These are phyloP conservation scores for Melanogaster broomeanus DNA, from an alignment of 768 basidiomycete genomes.

Conservation along the genomic window DNA sequence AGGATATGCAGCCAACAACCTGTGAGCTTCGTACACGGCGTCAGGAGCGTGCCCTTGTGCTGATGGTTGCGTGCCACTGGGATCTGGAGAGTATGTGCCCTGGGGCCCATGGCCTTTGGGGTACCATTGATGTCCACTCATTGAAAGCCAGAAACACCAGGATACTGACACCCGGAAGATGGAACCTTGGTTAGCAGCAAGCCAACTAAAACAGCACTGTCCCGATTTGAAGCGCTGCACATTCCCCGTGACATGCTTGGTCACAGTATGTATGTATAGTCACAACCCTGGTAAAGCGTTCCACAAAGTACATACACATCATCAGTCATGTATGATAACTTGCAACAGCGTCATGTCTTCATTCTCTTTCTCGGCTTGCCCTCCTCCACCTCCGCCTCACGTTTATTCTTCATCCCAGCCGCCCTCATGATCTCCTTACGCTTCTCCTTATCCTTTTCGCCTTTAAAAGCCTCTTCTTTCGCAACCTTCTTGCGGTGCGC, in stretches of 20 bases:
- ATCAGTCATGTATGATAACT: neutral
- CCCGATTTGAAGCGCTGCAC: constrained; percentile 1
- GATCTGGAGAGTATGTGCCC: constrained; percentile 13
- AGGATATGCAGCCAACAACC: constrained; percentile 67
- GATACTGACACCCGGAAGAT: neutral
- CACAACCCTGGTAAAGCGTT: neutral
- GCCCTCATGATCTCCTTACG: constrained; percentile 74
- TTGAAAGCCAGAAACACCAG: constrained; percentile 10
- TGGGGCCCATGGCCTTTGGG: constrained; percentile 19
- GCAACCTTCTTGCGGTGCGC: constrained; percentile 71
- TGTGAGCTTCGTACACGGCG: constrained; percentile 68
- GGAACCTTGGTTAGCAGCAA: too few relatives aligned
- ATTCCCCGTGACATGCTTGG: neutral
- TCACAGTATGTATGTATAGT: too few relatives aligned
- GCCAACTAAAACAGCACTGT: neutral
- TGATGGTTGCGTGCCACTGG: constrained; percentile 3
- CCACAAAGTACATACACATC: neutral
- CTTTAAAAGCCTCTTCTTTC: constrained; percentile 62
- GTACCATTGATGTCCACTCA: constrained; percentile 30
- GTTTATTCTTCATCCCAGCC: constrained; percentile 71
- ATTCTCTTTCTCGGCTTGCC: constrained; percentile 56
- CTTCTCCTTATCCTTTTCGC: constrained; percentile 74
- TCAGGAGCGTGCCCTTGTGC: constrained; percentile 35
- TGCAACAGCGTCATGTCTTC: constrained; percentile 36
- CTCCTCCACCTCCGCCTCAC: constrained; percentile 61